Percentiles rank a stretch among this genome's conserved stretches.
Evolutionary conservation across 2,329 filamentous ascomycete species (phyloP).

Genomic region (Calonectria honghensis): DNA sequence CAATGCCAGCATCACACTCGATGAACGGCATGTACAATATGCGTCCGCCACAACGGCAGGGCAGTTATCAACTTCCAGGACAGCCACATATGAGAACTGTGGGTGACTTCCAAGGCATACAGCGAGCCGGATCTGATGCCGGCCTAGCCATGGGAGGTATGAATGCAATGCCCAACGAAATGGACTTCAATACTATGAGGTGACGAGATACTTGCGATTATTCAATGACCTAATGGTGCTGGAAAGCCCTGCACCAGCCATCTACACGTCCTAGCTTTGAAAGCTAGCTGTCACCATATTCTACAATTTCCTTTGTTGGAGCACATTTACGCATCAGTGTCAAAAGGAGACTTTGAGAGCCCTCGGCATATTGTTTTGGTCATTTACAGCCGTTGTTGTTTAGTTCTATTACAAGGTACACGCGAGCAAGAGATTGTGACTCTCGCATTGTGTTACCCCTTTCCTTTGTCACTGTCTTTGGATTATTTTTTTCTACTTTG

Average conservation of each 20-base stretch:
- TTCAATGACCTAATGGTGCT: not conserved
- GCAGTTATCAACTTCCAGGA: slow-evolving; percentile 58
- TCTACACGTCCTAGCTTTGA: slow-evolving; percentile 16
- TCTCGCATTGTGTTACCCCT: slow-evolving; percentile 7
- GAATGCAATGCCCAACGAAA: slow-evolving; percentile 54
- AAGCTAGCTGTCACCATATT: slow-evolving; percentile 21
- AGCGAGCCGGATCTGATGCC: slow-evolving; percentile 65
- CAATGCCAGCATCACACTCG: slow-evolving; percentile 53
- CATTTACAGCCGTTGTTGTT: slow-evolving; percentile 19
- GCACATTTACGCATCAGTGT: slow-evolving; percentile 5
- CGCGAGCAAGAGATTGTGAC: slow-evolving; percentile 24
- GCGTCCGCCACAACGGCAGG: slow-evolving; percentile 56
- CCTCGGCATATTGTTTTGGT: slow-evolving; percentile 22
- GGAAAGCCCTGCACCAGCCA: not conserved
- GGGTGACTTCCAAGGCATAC: slow-evolving; percentile 70
- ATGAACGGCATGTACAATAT: slow-evolving; percentile 57
- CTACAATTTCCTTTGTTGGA: slow-evolving; percentile 27
- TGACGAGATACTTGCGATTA: slow-evolving; percentile 14
- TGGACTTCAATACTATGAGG: slow-evolving; percentile 52
- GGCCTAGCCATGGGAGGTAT: slow-evolving; percentile 53
- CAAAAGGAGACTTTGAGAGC: slow-evolving; percentile 18
- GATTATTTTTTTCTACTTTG: slow-evolving; percentile 9
- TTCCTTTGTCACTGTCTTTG: slow-evolving; percentile 21
- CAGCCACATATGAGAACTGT: slow-evolving; percentile 55
- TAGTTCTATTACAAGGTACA: slow-evolving; percentile 9